phyloP scores from a whole-genome alignment of 306 rosid genomes.

The Pyrus communis region DNA sequence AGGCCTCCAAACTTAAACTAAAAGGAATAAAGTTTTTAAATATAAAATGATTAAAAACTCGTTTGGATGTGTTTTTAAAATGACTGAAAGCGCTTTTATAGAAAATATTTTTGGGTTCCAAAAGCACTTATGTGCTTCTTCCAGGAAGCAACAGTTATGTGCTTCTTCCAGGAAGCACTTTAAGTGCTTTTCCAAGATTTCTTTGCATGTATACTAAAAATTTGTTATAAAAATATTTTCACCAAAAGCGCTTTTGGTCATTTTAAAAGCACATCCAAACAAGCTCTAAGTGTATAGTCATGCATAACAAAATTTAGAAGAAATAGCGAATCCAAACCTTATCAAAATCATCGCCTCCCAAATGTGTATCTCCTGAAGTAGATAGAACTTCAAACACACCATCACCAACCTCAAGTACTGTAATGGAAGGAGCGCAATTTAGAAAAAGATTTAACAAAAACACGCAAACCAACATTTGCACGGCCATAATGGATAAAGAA shows the following conservation, averaged over 20 bases:
- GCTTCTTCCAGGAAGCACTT: too few relatives aligned
- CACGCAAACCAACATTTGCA: not conserved
- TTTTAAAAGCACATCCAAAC: too few relatives aligned
- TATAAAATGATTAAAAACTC: not conserved
- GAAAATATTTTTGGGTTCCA: too few relatives aligned
- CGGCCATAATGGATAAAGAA: not conserved
- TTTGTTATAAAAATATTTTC: too few relatives aligned
- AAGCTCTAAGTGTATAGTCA: not conserved
- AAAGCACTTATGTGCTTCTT: too few relatives aligned
- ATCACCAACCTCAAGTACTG: slow-evolving; percentile 95
- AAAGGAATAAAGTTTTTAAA: not conserved
- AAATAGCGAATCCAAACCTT: slow-evolving; percentile 35
- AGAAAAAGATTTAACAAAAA: not conserved
- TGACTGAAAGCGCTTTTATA: too few relatives aligned
- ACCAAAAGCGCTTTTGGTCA: too few relatives aligned
- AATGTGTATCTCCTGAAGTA: slow-evolving; percentile 94
- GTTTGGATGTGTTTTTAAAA: too few relatives aligned
- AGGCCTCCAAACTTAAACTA: not conserved
- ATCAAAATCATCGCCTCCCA: slow-evolving; percentile 98
- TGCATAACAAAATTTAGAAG: not conserved
- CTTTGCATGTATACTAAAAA: too few relatives aligned
- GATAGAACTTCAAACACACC: slow-evolving; percentile 97
- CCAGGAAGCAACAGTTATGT: too few relatives aligned
- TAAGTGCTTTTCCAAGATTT: too few relatives aligned
- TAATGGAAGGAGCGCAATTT: not conserved